phyloP scores from a whole-genome alignment of 1,139 yeast genomes.

The Hemisphaericaspora xylofermentans region DNA sequence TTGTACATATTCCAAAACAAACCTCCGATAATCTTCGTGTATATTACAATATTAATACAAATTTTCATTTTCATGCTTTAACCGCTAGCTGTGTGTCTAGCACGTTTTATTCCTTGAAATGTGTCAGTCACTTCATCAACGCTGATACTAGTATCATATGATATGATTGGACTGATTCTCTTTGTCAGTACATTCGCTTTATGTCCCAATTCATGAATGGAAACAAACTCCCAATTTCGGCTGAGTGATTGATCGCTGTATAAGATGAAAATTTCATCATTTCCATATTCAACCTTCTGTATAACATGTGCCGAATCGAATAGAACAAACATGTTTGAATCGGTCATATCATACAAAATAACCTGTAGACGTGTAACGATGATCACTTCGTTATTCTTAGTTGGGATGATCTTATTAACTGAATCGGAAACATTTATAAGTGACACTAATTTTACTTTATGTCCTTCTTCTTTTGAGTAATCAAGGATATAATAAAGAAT shows the following conservation, averaged over 20 bases:
- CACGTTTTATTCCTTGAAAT: constrained; percentile 21
- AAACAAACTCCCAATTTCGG: constrained; percentile 2
- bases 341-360: constrained; percentile 1
- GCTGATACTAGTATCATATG: constrained; percentile 10
- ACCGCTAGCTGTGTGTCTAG: constrained; percentile 7
- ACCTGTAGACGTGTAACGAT: constrained; percentile 6
- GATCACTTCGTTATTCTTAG: constrained; percentile 1
- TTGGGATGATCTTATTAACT: neutral
- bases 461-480: neutral
- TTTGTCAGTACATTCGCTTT: neutral
- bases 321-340: neutral
- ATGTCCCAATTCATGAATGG: neutral
- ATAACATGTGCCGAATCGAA: constrained; percentile 5
- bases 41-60: constrained; percentile 5
- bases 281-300: neutral
- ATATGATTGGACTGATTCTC: constrained; percentile 2
- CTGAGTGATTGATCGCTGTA: neutral
- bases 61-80: neutral
- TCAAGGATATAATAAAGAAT: constrained; percentile 2
- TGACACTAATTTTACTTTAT: neutral
- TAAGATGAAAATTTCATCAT: neutral
- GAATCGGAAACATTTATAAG: constrained; percentile 1
- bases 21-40: neutral
- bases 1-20: constrained; percentile 12
- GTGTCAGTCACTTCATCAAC: constrained; percentile 34